Evolutionary conservation across 2,329 filamentous ascomycete genomes (phyloP), one percentile per base, ranked within the genome.

Genomic region (Epichloe sibirici): DNA sequence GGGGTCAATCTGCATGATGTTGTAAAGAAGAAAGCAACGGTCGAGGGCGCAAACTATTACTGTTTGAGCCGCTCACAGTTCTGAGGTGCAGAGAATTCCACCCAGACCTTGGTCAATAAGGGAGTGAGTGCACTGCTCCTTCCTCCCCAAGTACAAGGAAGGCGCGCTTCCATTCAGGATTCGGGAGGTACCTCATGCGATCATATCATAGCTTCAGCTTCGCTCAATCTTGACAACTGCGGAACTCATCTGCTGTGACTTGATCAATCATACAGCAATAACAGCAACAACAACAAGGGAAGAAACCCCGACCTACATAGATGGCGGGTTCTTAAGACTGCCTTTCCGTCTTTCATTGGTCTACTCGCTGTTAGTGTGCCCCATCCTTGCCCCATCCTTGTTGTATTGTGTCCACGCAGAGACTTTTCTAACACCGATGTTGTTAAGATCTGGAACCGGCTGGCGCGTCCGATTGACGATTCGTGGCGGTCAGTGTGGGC

Each of bases 401-500:
- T 15, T 31, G 4, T 15, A 8, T 5, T 43, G n/a, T 9, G 15
- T 3, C 40, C 40, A 43, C 40, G 11, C 40, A 43, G 6, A 42
- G 15, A 17, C 40, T 21, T 25, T 21, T 12, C n/a, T 9, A 43
- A 21, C 9, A 21, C 28, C 45, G 45, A 47, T 37, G n/a, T 35
- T 35, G 31, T 5, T 23, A 13, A 49, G 47, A 34, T 49, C 38
- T 49, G n/a, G 47, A 40, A n/a, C 47, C 23, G 47, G 28, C 23
- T 23, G 42, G 38, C 38, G 8, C 38, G 12, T 42, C 15, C 23
- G 43, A 42, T 45, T 35, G 38, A 43, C 38, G 38, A 43, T 49
- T 42, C 34, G 47, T 49, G 38, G 37, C 47, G 38, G 47, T 49
- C 38, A 49, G 25, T 49, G 40, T 43, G 38, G 47, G 38, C 38